Percentiles rank a stretch among this genome's conserved stretches.
Evolutionary conservation across 129 eudicot genomes (phyloP).

Genomic region (Flaveria trinervia): DNA sequence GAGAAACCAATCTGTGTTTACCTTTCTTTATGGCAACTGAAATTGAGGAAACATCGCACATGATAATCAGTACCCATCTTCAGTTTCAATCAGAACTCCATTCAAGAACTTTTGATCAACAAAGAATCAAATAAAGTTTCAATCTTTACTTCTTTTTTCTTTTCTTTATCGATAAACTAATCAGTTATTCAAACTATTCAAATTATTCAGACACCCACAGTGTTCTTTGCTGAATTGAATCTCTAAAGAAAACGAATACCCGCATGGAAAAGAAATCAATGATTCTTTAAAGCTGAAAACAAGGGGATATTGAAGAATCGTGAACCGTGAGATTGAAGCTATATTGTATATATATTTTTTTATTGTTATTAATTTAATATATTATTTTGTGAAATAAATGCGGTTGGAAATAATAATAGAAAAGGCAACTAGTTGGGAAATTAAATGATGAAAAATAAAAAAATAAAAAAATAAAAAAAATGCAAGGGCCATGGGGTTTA

Average conservation of each 20-base stretch:
- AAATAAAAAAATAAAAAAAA: not conserved
- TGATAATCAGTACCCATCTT: conserved; percentile 59
- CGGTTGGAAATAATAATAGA: conserved; percentile 26
- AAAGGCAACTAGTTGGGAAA: conserved; percentile 15
- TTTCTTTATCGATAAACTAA: conserved; percentile 35
- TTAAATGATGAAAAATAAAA: conserved; percentile 6
- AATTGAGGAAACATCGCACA: conserved; percentile 43
- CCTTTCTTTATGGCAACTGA: conserved; percentile 49
- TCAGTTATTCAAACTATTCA: not conserved
- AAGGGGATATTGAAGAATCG: conserved; percentile 43
- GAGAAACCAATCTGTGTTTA: conserved; percentile 7
- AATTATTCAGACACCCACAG: not conserved
- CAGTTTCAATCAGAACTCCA: conserved; percentile 39
- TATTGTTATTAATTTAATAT: conserved; percentile 9
- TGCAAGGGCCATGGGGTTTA: conserved; percentile 32
- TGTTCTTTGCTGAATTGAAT: conserved; percentile 35
- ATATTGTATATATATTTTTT: conserved; percentile 23
- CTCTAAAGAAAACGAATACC: conserved; percentile 23
- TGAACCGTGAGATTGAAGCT: conserved; percentile 47
- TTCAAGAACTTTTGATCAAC: conserved; percentile 40
- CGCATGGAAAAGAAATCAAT: conserved; percentile 15
- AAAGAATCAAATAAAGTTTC: conserved; percentile 53
- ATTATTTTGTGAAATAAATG: conserved; percentile 34
- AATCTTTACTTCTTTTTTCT: conserved; percentile 34
- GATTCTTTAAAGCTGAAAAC: conserved; percentile 28